Evolutionary conservation across 345 rosid genomes (phyloP).

Genomic region (Raphanus sativus): DNA sequence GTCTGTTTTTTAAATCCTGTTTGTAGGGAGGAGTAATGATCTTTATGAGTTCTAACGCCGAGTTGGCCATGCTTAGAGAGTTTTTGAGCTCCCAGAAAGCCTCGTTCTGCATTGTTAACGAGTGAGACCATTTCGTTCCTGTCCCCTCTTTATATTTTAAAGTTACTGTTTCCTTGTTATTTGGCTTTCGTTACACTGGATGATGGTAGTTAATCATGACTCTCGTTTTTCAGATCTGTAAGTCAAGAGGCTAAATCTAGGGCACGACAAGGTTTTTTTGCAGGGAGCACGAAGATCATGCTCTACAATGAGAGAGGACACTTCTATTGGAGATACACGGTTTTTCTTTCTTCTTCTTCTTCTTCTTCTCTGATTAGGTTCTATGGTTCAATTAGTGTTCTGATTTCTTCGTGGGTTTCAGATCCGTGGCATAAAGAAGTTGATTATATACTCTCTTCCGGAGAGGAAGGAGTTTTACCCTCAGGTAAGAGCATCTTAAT

Average conservation of each 20-base stretch:
- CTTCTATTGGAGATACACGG: neutral
- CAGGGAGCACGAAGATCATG: slow-evolving; percentile 66
- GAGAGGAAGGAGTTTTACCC: slow-evolving; percentile 68
- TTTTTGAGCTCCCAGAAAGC: slow-evolving; percentile 87
- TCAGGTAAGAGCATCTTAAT: neutral
- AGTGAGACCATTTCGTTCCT: slow-evolving; percentile 51
- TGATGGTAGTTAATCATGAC: neutral
- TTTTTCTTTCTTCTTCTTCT: neutral
- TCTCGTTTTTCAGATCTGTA: slow-evolving; percentile 51
- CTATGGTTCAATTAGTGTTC: neutral
- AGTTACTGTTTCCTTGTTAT: neutral
- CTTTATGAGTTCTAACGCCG: slow-evolving; percentile 77
- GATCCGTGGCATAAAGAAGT: slow-evolving; percentile 78
- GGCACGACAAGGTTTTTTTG: slow-evolving; percentile 63
- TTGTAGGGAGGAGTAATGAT: slow-evolving; percentile 84
- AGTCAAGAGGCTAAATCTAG: slow-evolving; percentile 60
- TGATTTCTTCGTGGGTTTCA: slow-evolving; percentile 35
- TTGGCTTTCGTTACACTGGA: neutral
- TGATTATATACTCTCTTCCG: slow-evolving; percentile 84
- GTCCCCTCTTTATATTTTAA: neutral
- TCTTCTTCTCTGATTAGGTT: neutral
- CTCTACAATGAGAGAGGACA: slow-evolving; percentile 55
- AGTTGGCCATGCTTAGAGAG: slow-evolving; percentile 62
- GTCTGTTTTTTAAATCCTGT: neutral
- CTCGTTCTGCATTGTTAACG: slow-evolving; percentile 80